phyloP scores from a whole-genome alignment of 257 asterid species.

The Solanum chilense region DNA sequence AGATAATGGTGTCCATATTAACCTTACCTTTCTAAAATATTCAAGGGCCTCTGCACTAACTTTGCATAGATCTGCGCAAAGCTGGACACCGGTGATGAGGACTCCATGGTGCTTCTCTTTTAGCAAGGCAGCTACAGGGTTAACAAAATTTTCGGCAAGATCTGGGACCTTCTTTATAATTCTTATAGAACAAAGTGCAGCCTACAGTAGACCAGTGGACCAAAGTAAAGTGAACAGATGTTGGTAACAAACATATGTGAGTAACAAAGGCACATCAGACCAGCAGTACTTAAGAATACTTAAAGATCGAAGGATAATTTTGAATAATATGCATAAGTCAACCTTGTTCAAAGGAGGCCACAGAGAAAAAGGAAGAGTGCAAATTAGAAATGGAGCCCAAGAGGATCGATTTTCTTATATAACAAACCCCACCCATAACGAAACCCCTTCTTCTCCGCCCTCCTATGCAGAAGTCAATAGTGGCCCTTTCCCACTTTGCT shows the following conservation, averaged over 20 bases:
- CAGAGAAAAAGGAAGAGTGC: not conserved
- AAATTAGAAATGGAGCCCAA: not conserved
- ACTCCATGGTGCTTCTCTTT: constrained; percentile 99
- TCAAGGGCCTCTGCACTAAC: constrained; percentile 85
- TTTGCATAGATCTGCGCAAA: constrained; percentile 76
- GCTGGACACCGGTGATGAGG: constrained; percentile 85
- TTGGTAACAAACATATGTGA: not conserved
- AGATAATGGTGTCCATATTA: not conserved
- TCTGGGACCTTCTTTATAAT: constrained; percentile 96
- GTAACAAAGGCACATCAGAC: not conserved
- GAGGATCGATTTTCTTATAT: not conserved
- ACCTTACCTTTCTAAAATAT: constrained; percentile 66
- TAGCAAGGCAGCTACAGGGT: constrained; percentile 64
- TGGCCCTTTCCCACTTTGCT: not conserved
- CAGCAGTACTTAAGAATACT: not conserved
- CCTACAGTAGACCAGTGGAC: constrained; percentile 31
- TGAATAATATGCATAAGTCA: not conserved
- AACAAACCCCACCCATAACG: not conserved
- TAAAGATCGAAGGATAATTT: not conserved
- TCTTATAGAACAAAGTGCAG: constrained; percentile 91
- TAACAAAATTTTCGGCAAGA: constrained; percentile 81
- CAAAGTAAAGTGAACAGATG: constrained; percentile 3
- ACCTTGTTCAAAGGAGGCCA: not conserved
- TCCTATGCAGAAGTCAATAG: not conserved
- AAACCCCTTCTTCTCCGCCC: not conserved